phyloP scores from a whole-genome alignment of 768 basidiomycete genomes.

The Coprinellus micaceus region DNA sequence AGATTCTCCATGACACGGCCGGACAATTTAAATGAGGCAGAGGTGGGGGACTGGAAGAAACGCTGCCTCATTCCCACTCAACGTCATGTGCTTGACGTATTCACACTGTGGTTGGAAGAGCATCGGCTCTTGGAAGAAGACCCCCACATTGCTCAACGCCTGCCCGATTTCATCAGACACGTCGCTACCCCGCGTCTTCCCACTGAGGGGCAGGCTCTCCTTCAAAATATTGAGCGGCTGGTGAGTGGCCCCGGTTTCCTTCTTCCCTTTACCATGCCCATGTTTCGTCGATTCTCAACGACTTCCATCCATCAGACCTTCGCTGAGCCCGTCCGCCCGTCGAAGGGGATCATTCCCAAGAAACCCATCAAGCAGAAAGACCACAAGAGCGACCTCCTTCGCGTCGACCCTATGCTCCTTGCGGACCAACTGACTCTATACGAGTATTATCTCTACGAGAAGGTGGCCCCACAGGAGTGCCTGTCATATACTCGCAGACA shows the following conservation, averaged over 20 bases:
- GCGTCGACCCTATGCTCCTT: constrained; percentile 63
- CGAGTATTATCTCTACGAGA: constrained; percentile 66
- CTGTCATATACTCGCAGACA: constrained; percentile 54
- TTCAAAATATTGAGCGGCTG: constrained; percentile 50
- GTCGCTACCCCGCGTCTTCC: constrained; percentile 41
- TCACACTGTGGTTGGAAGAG: constrained; percentile 60
- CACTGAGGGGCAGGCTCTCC: constrained; percentile 43
- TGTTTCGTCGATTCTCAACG: constrained; percentile 8
- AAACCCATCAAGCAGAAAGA: constrained; percentile 44
- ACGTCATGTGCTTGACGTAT: constrained; percentile 52
- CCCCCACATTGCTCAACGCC: constrained; percentile 51
- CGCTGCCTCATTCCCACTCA: constrained; percentile 62
- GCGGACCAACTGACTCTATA: constrained; percentile 81
- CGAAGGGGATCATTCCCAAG: constrained; percentile 24
- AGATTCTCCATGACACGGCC: constrained; percentile 56
- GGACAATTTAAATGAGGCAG: constrained; percentile 43
- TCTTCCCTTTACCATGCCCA: constrained; percentile 1
- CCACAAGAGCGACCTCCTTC: constrained; percentile 58
- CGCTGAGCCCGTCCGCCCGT: constrained; percentile 24
- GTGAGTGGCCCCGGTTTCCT: constrained; percentile 33
- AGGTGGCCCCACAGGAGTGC: constrained; percentile 72
- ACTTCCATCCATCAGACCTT: constrained; percentile 35
- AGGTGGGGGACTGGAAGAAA: constrained; percentile 64
- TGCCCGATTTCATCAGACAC: constrained; percentile 52
- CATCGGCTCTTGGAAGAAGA: constrained; percentile 63